Conservation (phyloP, 2,329 filamentous ascomycete species). For the Microdochium nivale region DNA sequence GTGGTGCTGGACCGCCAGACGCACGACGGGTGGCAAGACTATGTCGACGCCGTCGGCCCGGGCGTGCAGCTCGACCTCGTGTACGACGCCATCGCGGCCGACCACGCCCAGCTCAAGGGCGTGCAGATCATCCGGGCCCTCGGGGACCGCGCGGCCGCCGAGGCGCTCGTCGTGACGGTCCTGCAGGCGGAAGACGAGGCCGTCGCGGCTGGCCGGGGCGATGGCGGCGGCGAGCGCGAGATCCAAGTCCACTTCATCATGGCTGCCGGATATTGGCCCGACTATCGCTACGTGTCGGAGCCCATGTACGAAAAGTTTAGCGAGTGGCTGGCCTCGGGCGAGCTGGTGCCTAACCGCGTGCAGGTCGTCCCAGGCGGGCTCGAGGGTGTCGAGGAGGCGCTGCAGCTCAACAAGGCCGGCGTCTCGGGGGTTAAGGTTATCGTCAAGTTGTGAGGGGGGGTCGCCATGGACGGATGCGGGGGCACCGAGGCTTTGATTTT, state of each 20-base stretch:
- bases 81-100: constrained; percentile 19
- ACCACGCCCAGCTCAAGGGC: constrained; percentile 18
- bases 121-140: constrained; percentile 16
- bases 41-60: constrained; percentile 13
- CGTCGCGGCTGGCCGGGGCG: background rate
- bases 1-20: constrained; percentile 16
- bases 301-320: background rate
- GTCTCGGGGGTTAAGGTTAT: background rate
- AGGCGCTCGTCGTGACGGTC: background rate
- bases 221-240: background rate
- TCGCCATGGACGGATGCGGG: too few relatives aligned
- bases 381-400: background rate
- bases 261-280: background rate
- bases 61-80: constrained; percentile 17
- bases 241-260: background rate
- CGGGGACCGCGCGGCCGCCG: background rate
- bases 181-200: background rate
- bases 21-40: constrained; percentile 9
- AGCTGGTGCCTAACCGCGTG: background rate
- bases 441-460: background rate
- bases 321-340: background rate
- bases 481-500: too few relatives aligned
- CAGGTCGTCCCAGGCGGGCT: background rate
- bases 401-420: background rate
- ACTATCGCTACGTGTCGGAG: background rate